These are phyloP conservation scores for Pestalotiopsis sp. DNA, from an alignment of 2,329 filamentous ascomycete species.

Conservation along the genomic window DNA sequence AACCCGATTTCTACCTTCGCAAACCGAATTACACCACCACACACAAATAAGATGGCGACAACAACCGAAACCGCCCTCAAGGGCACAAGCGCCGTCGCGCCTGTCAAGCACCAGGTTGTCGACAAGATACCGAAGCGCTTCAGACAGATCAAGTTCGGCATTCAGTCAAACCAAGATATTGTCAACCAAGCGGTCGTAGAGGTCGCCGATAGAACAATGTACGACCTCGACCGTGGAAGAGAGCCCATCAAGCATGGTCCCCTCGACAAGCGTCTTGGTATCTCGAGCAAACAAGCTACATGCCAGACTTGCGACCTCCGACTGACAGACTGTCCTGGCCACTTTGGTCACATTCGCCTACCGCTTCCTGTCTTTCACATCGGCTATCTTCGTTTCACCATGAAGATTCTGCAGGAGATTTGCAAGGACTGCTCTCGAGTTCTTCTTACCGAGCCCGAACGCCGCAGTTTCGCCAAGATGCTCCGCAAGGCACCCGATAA, in stretches of 20 bases:
- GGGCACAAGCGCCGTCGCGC: slow-evolving; percentile 29
- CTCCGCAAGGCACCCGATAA: slow-evolving; percentile 86
- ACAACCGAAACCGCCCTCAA: slow-evolving; percentile 22
- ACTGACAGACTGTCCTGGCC: slow-evolving; percentile 85
- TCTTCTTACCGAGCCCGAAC: slow-evolving; percentile 78
- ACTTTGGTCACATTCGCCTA: slow-evolving; percentile 92
- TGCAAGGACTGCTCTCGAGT: slow-evolving; percentile 94
- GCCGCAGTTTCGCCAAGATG: slow-evolving; percentile 76
- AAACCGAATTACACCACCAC: not conserved
- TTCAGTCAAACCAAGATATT: slow-evolving; percentile 93
- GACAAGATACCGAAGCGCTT: slow-evolving; percentile 90
- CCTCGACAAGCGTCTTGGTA: slow-evolving; percentile 78
- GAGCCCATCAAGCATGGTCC: slow-evolving; percentile 80
- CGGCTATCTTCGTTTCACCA: slow-evolving; percentile 92
- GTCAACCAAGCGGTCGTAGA: slow-evolving; percentile 94
- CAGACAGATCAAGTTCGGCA: slow-evolving; percentile 90
- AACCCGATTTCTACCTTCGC: not conserved
- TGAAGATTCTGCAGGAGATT: slow-evolving; percentile 89
- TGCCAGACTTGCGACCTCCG: slow-evolving; percentile 85
- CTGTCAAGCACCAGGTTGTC: slow-evolving; percentile 83
- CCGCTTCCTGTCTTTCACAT: slow-evolving; percentile 94
- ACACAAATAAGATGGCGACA: slow-evolving; percentile 26
- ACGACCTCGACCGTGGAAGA: slow-evolving; percentile 82
- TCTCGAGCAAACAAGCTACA: slow-evolving; percentile 77
- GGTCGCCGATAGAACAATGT: slow-evolving; percentile 91